Percentiles rank a stretch among this genome's conserved stretches.
These are phyloP conservation scores for Teratosphaeria epicoccoides DNA, from an alignment of 2,329 filamentous ascomycete species.

Conservation along the genomic window DNA sequence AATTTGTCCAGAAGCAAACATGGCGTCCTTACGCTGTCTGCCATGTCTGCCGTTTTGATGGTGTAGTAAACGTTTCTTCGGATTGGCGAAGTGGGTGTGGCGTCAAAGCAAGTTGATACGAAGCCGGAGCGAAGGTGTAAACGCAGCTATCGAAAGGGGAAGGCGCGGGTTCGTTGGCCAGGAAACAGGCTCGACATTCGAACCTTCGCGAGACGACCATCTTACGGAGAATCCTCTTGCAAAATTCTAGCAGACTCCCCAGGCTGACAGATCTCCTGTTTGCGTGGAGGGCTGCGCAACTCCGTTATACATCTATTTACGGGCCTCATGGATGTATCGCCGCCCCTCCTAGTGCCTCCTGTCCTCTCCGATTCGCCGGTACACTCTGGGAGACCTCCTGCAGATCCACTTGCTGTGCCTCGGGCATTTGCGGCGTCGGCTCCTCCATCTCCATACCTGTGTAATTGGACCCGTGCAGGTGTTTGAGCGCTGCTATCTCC, in stretches of 20 bases:
- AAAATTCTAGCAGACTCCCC: background rate
- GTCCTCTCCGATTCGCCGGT: slow-evolving; percentile 23
- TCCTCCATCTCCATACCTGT: slow-evolving; percentile 28
- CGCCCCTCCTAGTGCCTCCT: slow-evolving; percentile 29
- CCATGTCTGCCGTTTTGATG: too few relatives aligned
- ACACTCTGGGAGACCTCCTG: slow-evolving; percentile 26
- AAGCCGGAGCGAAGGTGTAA: too few relatives aligned
- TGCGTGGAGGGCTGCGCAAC: background rate
- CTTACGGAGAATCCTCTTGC: too few relatives aligned
- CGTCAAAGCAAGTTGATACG: too few relatives aligned
- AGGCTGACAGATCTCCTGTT: background rate
- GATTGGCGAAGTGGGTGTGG: too few relatives aligned
- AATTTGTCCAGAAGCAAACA: too few relatives aligned
- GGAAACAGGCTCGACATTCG: too few relatives aligned
- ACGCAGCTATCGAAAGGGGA: too few relatives aligned
- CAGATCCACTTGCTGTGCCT: slow-evolving; percentile 23
- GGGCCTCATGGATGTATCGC: slow-evolving; percentile 24
- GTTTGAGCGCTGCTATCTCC: slow-evolving; percentile 40
- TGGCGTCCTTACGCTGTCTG: too few relatives aligned
- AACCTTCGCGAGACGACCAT: too few relatives aligned
- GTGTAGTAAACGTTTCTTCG: too few relatives aligned
- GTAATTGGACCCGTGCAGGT: slow-evolving; percentile 37
- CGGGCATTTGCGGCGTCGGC: background rate
- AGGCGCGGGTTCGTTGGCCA: too few relatives aligned
- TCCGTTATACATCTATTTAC: background rate